Conservation (phyloP, 2,329 filamentous ascomycete species). For the Diaporthe citri region DNA sequence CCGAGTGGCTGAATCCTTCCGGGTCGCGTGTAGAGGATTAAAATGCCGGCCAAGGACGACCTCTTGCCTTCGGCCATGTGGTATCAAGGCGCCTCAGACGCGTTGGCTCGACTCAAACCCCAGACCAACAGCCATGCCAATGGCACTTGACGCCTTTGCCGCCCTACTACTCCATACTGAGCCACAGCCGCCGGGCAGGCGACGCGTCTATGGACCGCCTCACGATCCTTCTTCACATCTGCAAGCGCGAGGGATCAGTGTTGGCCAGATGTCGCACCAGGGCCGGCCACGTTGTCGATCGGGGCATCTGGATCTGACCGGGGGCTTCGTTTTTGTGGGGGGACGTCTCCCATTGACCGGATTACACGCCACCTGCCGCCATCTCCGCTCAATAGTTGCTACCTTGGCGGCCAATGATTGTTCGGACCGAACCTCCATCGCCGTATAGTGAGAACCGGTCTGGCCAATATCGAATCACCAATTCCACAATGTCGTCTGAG, state of each 20-base stretch:
- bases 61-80: background rate
- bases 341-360: background rate
- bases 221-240: background rate
- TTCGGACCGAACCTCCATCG: background rate
- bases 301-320: background rate
- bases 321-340: background rate
- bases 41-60: background rate
- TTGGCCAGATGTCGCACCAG: background rate
- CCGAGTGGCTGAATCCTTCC: slow-evolving; percentile 1
- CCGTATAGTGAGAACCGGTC: background rate
- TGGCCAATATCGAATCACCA: background rate
- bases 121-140: background rate
- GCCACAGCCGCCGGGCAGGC: background rate
- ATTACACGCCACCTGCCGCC: background rate
- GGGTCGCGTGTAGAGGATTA: background rate
- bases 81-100: background rate
- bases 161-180: background rate
- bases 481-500: background rate
- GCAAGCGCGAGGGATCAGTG: background rate
- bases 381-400: background rate
- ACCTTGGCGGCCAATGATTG: background rate
- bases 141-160: background rate
- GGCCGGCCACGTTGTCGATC: slow-evolving; percentile 2
- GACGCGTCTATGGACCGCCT: background rate
- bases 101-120: background rate